Base-by-base conservation (phyloP, 495 filamentous ascomycete species). In the Lasiosphaeriaceae sp. region DNA sequence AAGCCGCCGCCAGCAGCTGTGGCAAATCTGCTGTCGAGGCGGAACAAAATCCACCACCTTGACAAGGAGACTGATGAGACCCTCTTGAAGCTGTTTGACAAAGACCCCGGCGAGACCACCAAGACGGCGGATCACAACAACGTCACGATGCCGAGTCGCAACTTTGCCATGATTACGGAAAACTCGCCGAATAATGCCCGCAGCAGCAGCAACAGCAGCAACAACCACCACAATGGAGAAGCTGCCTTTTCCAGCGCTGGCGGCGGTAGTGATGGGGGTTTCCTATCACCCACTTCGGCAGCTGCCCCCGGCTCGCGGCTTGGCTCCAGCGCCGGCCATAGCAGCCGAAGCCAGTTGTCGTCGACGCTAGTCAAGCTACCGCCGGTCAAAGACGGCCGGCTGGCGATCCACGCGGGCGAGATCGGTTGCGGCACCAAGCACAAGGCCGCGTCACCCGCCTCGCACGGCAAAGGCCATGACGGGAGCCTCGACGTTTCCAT, bases 41-140 rank as follows among this genome's bases (percentile, higher is more conserved):
- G 91, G 45, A 97, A 97, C 76, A 96, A 92, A 73, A 88, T 96
- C 56, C 92, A 97, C 66, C 90, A 93, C 65, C 76, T 96, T n/a
- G 88, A 94, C 68, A 64, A 77, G 45, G 77, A 90, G 23, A 95
- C 90, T 3, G 88, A 95, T 67, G 93, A 96, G 77, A 96, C 92
- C 0, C 78, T 96, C 14, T 84, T 96, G 74, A 80, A 86, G 22
- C 75, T 96, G 56, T 96, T 96, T 66, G 83, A 96, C 68, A 83
- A 83, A 61, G 88, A 94, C 63, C 92, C 92, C 0, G 91, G 90
- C 21, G 75, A 77, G 22, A 73, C 74, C 11, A 79, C 74, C 50
- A 94, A 90, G 72, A 87, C 85, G 17, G 80, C 83, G 1, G 60
- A 70, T 1, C 84, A 76, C 59, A 96, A 96, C 71, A 82, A 87